A percentile compares a stretch with the other conserved stretches of the same genome.
Evolutionary conservation across 202 grass and related monocot species (phyloP).

Genomic region (Panicum hallii): DNA sequence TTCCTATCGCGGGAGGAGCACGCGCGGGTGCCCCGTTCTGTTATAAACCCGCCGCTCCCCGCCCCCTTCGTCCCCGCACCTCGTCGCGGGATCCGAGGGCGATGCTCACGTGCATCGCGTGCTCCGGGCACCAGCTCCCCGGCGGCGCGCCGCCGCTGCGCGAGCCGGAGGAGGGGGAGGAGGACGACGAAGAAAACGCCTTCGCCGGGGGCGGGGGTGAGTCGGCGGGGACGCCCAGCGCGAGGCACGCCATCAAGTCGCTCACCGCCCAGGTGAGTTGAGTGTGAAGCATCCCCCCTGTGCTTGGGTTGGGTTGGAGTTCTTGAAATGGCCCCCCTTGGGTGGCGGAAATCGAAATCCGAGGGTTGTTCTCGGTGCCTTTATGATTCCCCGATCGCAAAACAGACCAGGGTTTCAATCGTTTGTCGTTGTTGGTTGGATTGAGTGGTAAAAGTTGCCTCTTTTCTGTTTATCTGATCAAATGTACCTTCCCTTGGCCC

Average conservation of each 20-base stretch:
- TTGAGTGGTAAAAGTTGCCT: neutral
- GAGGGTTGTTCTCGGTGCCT: neutral
- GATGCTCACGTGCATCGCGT: constrained; percentile 86
- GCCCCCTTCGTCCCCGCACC: neutral
- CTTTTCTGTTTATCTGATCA: neutral
- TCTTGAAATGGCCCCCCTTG: constrained; percentile 15
- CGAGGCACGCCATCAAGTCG: constrained; percentile 67
- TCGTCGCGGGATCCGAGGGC: constrained; percentile 34
- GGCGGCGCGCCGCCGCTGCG: constrained; percentile 48
- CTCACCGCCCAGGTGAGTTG: constrained; percentile 72
- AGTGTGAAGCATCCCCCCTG: neutral
- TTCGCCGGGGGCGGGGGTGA: constrained; percentile 8
- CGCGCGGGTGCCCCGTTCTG: constrained; percentile 19
- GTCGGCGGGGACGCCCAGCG: constrained; percentile 57
- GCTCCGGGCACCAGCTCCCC: constrained; percentile 64
- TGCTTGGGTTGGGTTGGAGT: neutral
- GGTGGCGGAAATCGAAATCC: neutral
- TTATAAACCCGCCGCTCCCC: neutral
- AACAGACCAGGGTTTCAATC: neutral
- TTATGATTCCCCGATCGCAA: constrained; percentile 25
- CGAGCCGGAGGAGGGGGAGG: constrained; percentile 49
- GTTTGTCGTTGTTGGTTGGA: neutral
- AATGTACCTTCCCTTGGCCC: constrained; percentile 40
- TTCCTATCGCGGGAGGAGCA: neutral
- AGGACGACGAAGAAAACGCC: constrained; percentile 3